A percentile compares a stretch with the other conserved stretches of the same genome.
Evolutionary conservation across 495 filamentous ascomycete genomes (phyloP).

Genomic region (Penicillium desertorum): DNA sequence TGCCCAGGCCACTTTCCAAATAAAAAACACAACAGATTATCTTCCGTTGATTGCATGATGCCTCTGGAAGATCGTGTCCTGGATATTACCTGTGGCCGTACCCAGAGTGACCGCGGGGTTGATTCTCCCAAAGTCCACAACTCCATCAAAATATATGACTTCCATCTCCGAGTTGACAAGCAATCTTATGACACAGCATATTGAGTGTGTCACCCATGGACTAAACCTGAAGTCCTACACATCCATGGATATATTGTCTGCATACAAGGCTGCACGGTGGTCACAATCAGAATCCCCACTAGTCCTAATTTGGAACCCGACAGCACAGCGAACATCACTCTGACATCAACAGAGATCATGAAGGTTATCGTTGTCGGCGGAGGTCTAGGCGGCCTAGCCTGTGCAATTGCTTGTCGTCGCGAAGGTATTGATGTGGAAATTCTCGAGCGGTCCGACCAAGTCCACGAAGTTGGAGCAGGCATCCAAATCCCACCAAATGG

Average conservation of each 20-base stretch:
- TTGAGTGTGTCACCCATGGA: not conserved
- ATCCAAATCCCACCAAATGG: constrained; percentile 57
- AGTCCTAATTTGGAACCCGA: not conserved
- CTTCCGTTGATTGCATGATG: not conserved
- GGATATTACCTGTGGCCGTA: not conserved
- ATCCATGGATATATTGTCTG: not conserved
- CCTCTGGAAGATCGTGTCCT: not conserved
- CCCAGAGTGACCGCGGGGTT: not conserved
- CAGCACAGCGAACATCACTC: not conserved
- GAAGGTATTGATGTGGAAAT: constrained; percentile 56
- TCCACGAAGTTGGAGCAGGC: constrained; percentile 52
- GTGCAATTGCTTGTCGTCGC: constrained; percentile 58
- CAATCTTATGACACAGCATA: not conserved
- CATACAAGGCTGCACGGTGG: not conserved
- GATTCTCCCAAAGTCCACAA: not conserved
- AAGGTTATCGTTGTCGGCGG: constrained; percentile 13
- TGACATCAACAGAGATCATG: constrained; percentile 12
- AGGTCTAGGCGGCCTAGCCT: constrained; percentile 53
- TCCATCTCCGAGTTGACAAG: not conserved
- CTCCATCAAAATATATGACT: not conserved
- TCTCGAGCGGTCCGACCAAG: constrained; percentile 54
- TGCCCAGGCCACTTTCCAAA: not conserved
- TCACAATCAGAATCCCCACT: not conserved
- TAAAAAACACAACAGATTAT: not conserved
- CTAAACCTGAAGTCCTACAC: not conserved